Evolutionary conservation across 2,329 filamentous ascomycete species (phyloP), one percentile per base, ranked within the genome.

Genomic region (Penicillium psychrosexuale): DNA sequence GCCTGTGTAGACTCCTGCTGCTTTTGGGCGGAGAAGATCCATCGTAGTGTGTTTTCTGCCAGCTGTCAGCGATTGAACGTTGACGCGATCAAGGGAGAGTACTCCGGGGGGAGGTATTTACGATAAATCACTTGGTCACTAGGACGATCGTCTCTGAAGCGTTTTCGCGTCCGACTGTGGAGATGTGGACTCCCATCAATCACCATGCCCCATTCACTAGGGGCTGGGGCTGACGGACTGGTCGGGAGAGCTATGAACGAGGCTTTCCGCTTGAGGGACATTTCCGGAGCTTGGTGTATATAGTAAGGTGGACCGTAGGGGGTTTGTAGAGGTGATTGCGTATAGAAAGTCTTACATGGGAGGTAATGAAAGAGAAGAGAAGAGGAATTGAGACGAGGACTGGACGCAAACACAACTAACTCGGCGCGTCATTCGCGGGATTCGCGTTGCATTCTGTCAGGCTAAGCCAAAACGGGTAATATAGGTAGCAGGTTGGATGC

Each of bases 241-340:
- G 77, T 75, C 34, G 76, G 66, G 17, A 78, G 59, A 13, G 66
- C 75, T 15, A 80, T 77, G 59, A 78, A 75, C 39, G 81, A 82
- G 42, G 82, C 80, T 68, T 85, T 85, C 66, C 83, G 82, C 69
- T 85, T 85, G 68, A 80, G 72, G 22, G 75, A 73, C 82, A 85
- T 84, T n/a, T 40, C 55, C 5, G 17, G 12, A 15, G 30, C 12
- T 22, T 33, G 40, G 22, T 24, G 12, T 47, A 13, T 47, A 13
- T n/a, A 34, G 19, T 8, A 13, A 34, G 9, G 9, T 11, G 5
- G 7, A 27, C 30, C 2, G 17, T 22, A 39, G 40, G 13, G 17
- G 7, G 36, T 27, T 22, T 5, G 11, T 37, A 27, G n/a, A 12
- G n/a, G n/a, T 38, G 31, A 15, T 9, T 1, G 38, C 17, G n/a